These are phyloP conservation scores for Sugiyamaella chiloensis DNA, from an alignment of 805 yeast genomes.

Conservation along the genomic window DNA sequence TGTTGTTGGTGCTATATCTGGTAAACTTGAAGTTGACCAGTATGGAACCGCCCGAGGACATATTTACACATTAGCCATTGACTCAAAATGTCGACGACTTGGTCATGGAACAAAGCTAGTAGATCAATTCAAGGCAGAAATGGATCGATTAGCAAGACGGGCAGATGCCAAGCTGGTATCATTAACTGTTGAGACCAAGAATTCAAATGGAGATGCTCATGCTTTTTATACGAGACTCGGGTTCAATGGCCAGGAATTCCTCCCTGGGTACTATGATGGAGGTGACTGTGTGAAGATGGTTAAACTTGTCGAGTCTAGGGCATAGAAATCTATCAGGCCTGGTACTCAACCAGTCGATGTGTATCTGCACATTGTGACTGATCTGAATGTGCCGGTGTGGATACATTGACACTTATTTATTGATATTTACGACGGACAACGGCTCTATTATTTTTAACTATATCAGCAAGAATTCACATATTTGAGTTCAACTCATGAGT, in stretches of 20 bases:
- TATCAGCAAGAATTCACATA: too few relatives aligned
- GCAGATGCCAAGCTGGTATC: conserved; percentile 8
- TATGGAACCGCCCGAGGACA: conserved; percentile 17
- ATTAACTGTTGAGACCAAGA: conserved; percentile 15
- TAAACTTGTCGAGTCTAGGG: too few relatives aligned
- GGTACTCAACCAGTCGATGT: too few relatives aligned
- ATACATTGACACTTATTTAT: too few relatives aligned
- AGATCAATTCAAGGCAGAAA: conserved; percentile 12
- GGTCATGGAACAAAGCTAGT: conserved; percentile 22
- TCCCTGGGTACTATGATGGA: conserved; percentile 9
- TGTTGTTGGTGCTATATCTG: conserved; percentile 20
- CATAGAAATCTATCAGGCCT: too few relatives aligned
- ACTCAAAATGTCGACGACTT: conserved; percentile 18
- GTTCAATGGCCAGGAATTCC: conserved; percentile 8
- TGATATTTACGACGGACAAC: too few relatives aligned
- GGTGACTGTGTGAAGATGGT: conserved; percentile 21
- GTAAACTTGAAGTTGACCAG: conserved; percentile 13
- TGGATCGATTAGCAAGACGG: conserved; percentile 9
- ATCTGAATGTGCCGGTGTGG: too few relatives aligned
- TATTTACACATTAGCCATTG: conserved; percentile 24
- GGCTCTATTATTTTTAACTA: too few relatives aligned
- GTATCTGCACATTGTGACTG: too few relatives aligned
- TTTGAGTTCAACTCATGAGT: too few relatives aligned
- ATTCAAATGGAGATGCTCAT: conserved; percentile 11
- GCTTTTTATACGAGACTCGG: conserved; percentile 20